A percentile compares a stretch with the other conserved stretches of the same genome.
Evolutionary conservation across 176 grass and related monocot species (phyloP).

Genomic region (Tillandsia leiboldiana): DNA sequence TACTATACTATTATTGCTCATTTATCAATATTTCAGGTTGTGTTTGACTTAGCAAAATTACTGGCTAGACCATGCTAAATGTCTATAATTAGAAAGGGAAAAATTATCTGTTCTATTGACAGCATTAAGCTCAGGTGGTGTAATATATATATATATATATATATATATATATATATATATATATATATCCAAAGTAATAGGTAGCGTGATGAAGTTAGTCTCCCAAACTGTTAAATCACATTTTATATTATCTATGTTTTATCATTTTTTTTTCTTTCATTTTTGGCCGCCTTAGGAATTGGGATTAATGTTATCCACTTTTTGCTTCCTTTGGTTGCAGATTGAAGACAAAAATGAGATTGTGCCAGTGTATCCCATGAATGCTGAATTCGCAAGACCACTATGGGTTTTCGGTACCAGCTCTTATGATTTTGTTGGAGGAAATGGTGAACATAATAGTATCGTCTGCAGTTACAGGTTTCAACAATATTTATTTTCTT

Average conservation of each 20-base stretch:
- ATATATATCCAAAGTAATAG: no score
- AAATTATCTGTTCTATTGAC: neutral
- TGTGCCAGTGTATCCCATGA: conserved; percentile 48
- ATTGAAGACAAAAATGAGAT: conserved; percentile 68
- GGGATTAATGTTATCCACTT: neutral
- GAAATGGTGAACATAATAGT: conserved; percentile 27
- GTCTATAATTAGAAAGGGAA: neutral
- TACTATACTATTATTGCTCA: neutral
- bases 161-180: no score
- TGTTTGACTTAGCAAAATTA: neutral
- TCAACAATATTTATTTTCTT: conserved; percentile 13
- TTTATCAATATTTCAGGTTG: neutral
- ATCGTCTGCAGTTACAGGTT: conserved; percentile 93
- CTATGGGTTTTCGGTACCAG: conserved; percentile 87
- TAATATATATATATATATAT: neutral
- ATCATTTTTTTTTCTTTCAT: neutral
- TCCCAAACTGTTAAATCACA: no score
- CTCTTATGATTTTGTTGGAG: conserved; percentile 78
- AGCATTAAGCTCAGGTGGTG: neutral
- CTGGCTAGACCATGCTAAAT: neutral
- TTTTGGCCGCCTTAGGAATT: neutral
- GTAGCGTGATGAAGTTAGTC: no score
- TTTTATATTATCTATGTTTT: no score
- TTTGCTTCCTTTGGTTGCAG: conserved; percentile 25
- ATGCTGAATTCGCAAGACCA: conserved; percentile 85